Base-by-base conservation (phyloP, 2,329 filamentous ascomycete species). In the Fusarium sp. region DNA sequence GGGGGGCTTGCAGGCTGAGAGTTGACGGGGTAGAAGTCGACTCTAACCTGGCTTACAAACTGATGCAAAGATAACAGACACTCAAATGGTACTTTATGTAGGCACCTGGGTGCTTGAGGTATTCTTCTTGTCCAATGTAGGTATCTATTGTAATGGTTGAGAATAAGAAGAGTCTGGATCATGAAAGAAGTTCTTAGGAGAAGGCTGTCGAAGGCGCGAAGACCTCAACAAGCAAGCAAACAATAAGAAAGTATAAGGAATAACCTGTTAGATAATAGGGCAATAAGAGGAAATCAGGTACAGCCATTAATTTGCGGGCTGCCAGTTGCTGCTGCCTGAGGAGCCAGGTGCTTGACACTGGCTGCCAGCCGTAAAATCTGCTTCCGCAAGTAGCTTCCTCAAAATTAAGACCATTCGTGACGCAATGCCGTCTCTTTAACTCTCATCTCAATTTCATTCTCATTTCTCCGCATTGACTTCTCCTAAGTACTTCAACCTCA, bases 281-380 rank as follows among this genome's bases (percentile, higher is more conserved):
- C n/a, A n/a, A n/a, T n/a, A n/a, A n/a, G n/a, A n/a, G 24, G 27
- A 15, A 24, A 9, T n/a, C 15, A 4, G 42, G 11, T 7, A 29
- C 47, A 30, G 47, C 22, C 10, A 5, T 15, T 16, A 25, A 40
- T 50, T 38, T 51, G n/a, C 12, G 16, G 34, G 22, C 44, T 56
- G 22, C 43, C 43, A 69, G 34, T 49, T 55, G 42, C 52, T 59
- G 34, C 50, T 70, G 69, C 69, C 69, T 66, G 32, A 49, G n/a
- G 43, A 60, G 53, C 51, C 61, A 72, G 66, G 32, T 67, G 50
- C 47, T 59, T 67, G 60, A 66, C 68, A 66, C 30, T 66, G 56
- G 12, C 50, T 34, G 60, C 69, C 73, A 74, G 59, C 40, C 50
- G 44, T 49, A 46, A 20, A 27, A 63, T 51, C 44, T 44, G 34